Conservation (phyloP, 495 filamentous ascomycete genomes). For the Neurospora sp. region DNA sequence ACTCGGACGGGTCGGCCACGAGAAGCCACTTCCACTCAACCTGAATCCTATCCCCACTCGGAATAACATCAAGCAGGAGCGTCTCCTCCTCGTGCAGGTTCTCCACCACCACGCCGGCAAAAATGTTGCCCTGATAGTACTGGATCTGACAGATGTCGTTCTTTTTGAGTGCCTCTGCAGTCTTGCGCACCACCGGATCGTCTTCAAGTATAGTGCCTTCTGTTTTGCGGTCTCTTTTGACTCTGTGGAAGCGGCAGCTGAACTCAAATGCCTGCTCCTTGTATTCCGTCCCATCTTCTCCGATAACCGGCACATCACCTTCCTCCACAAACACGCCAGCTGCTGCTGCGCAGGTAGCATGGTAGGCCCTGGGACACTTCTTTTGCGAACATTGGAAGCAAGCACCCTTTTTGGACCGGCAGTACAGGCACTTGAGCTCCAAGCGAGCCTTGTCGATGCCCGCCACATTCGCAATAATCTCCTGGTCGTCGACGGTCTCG, state of each 20-base stretch:
- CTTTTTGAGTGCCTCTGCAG: slow-evolving; percentile 55
- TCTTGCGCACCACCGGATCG: slow-evolving; percentile 57
- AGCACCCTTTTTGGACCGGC: slow-evolving; percentile 82
- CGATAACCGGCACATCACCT: slow-evolving; percentile 74
- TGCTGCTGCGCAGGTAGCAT: slow-evolving; percentile 85
- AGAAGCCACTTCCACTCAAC: slow-evolving; percentile 73
- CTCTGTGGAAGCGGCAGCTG: slow-evolving; percentile 85
- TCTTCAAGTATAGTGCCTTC: slow-evolving; percentile 58
- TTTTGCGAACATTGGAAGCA: slow-evolving; percentile 96
- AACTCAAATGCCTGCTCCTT: slow-evolving; percentile 82
- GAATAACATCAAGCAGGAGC: slow-evolving; percentile 74
- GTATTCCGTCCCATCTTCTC: slow-evolving; percentile 86
- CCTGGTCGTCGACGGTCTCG: slow-evolving; percentile 54
- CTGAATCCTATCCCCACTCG: slow-evolving; percentile 69
- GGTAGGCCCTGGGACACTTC: slow-evolving; percentile 89
- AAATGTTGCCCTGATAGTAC: slow-evolving; percentile 73
- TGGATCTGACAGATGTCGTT: slow-evolving; percentile 84
- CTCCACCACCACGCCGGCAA: slow-evolving; percentile 80
- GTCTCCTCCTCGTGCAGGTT: slow-evolving; percentile 69
- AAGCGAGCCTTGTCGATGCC: slow-evolving; percentile 78
- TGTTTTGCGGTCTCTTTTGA: slow-evolving; percentile 65
- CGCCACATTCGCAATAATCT: slow-evolving; percentile 66
- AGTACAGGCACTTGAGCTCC: slow-evolving; percentile 89
- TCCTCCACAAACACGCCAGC: slow-evolving; percentile 88
- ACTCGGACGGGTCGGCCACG: slow-evolving; percentile 53